Evolutionary conservation across 2,329 filamentous ascomycete species (phyloP), one percentile per base, ranked within the genome.

Genomic region (Zymoseptoria crescenta): DNA sequence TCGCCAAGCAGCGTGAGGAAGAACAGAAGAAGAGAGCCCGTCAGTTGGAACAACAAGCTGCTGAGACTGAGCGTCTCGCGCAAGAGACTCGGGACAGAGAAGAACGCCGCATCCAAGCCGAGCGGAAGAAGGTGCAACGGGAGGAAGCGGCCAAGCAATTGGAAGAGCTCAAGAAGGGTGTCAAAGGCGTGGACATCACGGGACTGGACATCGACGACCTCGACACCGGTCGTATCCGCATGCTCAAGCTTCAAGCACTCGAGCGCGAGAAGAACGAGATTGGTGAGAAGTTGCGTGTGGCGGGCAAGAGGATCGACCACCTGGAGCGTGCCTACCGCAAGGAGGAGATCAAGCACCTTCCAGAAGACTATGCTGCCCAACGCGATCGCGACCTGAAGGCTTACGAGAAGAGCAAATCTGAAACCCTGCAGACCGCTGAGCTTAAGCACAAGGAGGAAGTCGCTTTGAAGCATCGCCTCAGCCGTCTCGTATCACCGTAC

Each of bases 251-350:
- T 59, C 88, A 90, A 62, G 93, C 96, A 76, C 84, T 99, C 9
- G 94, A 97, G 79, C 92, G 93, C 69, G 94, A 97, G 81, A 99
- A 97, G 87, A 96, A 93, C 71, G 91, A 94, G 72, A 86, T 96
- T 67, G 90, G 89, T 64, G 91, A 96, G 77, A 91, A 89, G 73
- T 84, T 97, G 56, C 87, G 91, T 69, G 85, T 96, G 69, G 95
- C 92, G 61, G 91, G 88, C 74, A 97, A 96, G 84, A 88, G 94
- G 65, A 89, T 96, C 69, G 94, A 99, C 73, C 93, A 99, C 77
- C 80, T 99, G 68, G 94, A 99, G 80, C 89, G 94, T 79, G 94
- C 94, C 45, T 95, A 95, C 83, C 87, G 94, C 70, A 90, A 93
- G 74, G 94, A 97, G 78, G 94, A 99, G 76, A 79, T 87, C 71